Base-by-base conservation (phyloP, 179 eudicot genomes). In the Spinacia oleracea region DNA sequence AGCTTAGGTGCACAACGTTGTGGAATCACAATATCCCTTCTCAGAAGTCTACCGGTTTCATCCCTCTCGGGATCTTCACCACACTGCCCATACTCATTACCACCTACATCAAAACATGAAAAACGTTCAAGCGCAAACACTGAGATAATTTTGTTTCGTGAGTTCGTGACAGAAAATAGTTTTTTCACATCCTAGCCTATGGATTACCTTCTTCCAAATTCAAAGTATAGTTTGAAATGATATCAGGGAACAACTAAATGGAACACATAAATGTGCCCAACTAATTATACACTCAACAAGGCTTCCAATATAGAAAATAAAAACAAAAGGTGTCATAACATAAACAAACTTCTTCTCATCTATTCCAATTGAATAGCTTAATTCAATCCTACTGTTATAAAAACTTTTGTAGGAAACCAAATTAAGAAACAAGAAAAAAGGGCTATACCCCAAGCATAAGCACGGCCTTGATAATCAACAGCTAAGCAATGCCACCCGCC, bases 401-500 rank as follows among this genome's bases (percentile, higher is more conserved):
- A 38, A 50, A 43, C 29, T 18, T 16, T 43, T 31, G 16, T 18
- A 62, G 9, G 12, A 25, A 59, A 77, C 15, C 45, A 73, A 74
- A 43, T 27, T 6, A 45, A 62, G 48, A 69, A 40, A 73, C 65
- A 48, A 38, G n/a, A 73, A 50, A 23, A 71, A 66, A 72, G 32
- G 45, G 18, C 42, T 65, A 38, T 66, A 96, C 99, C 99, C 99
- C 99, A 96, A 79, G 99, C 97, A 83, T 96, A 96, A 81, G 99
- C 92, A 56, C 85, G 87, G 87, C 99, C 99, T 83, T 89, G 94
- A 93, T 96, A 96, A 86, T 96, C 99, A 64, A 96, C 98, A 78
- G 99, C 99, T 85, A 96, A 85, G 86, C 99, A 96, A 86, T 96
- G 99, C 99, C 99, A 96, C 58, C 99, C 99, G 80, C 99, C 99